Evolutionary conservation across 78 protist species (phyloP).

Genomic region (Dictyostelium intermedium): DNA sequence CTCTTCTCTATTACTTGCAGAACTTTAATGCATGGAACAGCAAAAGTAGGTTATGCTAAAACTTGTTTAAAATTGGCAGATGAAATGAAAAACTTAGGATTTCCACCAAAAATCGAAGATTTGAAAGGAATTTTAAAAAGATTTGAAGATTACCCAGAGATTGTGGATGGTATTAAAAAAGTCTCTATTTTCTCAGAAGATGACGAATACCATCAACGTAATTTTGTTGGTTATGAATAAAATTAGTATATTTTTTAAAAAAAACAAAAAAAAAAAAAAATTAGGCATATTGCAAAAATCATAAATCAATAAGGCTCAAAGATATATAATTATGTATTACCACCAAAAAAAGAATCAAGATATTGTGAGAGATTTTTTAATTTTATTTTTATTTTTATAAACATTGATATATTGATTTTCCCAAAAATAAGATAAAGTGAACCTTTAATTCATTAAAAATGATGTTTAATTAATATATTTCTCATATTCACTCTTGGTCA

Average conservation of each 20-base stretch:
- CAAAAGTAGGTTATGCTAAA: slow-evolving; percentile 67
- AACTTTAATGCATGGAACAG: slow-evolving; percentile 30
- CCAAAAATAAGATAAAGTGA: too few species aligned
- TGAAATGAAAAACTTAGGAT: slow-evolving; percentile 39
- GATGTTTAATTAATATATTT: not conserved
- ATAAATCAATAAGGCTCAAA: too few species aligned
- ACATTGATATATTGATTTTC: too few species aligned
- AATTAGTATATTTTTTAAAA: not conserved
- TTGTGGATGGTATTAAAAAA: not conserved
- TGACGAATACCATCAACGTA: not conserved
- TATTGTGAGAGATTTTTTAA: too few species aligned
- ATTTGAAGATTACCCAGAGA: slow-evolving; percentile 21
- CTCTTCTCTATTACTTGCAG: not conserved
- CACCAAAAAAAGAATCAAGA: too few species aligned
- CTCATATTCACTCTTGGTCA: not conserved
- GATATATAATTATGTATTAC: too few species aligned
- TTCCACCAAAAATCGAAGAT: slow-evolving; percentile 40
- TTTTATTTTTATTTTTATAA: too few species aligned
- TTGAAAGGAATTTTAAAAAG: slow-evolving; percentile 9
- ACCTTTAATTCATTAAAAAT: too few species aligned
- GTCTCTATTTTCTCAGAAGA: not conserved
- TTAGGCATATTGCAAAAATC: too few species aligned
- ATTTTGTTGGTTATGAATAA: not conserved
- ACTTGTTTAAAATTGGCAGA: slow-evolving; percentile 43
- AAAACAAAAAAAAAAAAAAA: too few species aligned